Evolutionary conservation across 805 yeast species (phyloP), one percentile per base, ranked within the genome.

Genomic region (Clavispora vitiphila): DNA sequence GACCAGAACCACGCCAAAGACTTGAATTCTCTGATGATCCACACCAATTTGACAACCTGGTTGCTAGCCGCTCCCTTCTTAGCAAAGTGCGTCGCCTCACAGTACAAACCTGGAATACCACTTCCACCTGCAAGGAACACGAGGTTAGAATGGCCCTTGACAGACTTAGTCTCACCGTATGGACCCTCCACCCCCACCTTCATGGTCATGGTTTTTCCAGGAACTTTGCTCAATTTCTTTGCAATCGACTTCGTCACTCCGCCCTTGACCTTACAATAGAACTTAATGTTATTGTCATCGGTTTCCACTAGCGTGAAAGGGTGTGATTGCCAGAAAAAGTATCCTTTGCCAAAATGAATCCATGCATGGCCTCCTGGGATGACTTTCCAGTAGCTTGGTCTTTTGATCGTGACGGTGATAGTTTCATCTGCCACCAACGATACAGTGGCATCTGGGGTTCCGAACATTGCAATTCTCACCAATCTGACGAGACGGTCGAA

Each of bases 51-150:
- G 30, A 58, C 40, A 15, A 43, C 44, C 16, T 53, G 51, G 46
- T 23, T 41, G 34, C 24, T 25, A 24, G 39, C 5, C 12, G n/a
- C 42, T 37, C 61, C 52, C 20, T 47, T 34, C 11, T 42, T 35
- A 14, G 57, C 58, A 40, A 62, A 46, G 43, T 63, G 59, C 29
- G 54, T 43, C 35, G 69, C 70, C 48, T 71, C 72, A 15, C 69
- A 65, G 34, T 64, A 59, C 18, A 72, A 59, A 20, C 80, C 86
- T 1, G 91, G 81, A 39, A 85, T 67, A 39, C 93, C 93, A 40
- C 80, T 79, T 25, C 91, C 91, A 38, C 88, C 90, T 6, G 90
- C 83, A 18, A 84, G 46, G 34, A 82, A 70, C 5, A 82, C 69
- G 6, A 81, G 74, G 42, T 76, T 72, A 38, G 78, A 74, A 50